Percentiles rank a stretch among this genome's conserved stretches.
These are phyloP conservation scores for Bipolaris sorokiniana DNA, from an alignment of 2,329 filamentous ascomycete genomes.

Conservation along the genomic window DNA sequence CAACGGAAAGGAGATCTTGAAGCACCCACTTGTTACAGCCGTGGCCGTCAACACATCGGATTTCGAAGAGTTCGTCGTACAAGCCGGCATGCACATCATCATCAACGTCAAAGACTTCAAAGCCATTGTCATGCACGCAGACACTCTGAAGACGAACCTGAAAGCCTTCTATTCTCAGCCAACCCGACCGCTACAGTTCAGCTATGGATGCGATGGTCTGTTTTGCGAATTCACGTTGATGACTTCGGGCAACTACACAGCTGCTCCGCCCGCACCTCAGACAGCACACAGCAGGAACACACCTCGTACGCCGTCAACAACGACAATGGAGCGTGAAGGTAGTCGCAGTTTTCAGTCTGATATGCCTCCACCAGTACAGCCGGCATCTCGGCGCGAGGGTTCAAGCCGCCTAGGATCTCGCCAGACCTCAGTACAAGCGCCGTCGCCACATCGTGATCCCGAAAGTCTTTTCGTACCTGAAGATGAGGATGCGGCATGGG, in stretches of 20 bases:
- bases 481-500: conserved; percentile 75
- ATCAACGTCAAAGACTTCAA: conserved; percentile 85
- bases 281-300: conserved; percentile 39
- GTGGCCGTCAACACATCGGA: conserved; percentile 78
- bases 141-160: conserved; percentile 69
- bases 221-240: conserved; percentile 80
- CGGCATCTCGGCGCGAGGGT: conserved; percentile 37
- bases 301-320: conserved; percentile 34
- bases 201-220: conserved; percentile 71
- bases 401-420: conserved; percentile 39
- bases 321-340: conserved; percentile 26
- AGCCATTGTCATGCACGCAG: conserved; percentile 77
- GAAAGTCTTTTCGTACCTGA: conserved; percentile 74
- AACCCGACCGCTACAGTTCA: conserved; percentile 73
- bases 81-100: conserved; percentile 77
- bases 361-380: conserved; percentile 53
- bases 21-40: conserved; percentile 80
- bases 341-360: conserved; percentile 38
- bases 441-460: conserved; percentile 59
- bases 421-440: conserved; percentile 26
- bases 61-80: conserved; percentile 75
- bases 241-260: conserved; percentile 72
- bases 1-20: conserved; percentile 74
- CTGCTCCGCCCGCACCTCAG: conserved; percentile 36
- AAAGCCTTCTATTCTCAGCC: conserved; percentile 74